A percentile compares a stretch with the other conserved stretches of the same genome.
These are phyloP conservation scores for Austroboletus festivus DNA, from an alignment of 768 basidiomycete genomes.

Conservation along the genomic window DNA sequence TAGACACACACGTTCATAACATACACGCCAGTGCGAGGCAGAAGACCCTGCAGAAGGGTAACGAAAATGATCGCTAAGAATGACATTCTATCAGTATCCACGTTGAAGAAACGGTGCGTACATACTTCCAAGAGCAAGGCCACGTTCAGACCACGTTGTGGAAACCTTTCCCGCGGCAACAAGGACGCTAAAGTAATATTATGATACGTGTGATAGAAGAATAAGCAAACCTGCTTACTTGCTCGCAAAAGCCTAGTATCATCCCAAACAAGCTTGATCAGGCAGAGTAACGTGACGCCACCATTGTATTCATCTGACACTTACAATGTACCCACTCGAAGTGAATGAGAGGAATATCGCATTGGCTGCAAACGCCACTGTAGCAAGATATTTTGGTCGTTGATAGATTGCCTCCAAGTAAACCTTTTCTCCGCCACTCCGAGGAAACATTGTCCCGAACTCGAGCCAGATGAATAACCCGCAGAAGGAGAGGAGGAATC, in stretches of 20 bases:
- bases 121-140: conserved; percentile 60
- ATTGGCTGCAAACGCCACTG: conserved; percentile 46
- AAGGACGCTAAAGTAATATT: conserved; percentile 39
- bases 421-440: conserved; percentile 62
- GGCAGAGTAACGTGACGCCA: neutral
- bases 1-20: conserved; percentile 50
- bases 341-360: conserved; percentile 45
- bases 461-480: conserved; percentile 64
- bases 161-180: conserved; percentile 40
- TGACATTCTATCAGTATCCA: neutral
- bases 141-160: conserved; percentile 50
- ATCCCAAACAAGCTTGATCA: too few species aligned
- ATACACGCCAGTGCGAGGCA: conserved; percentile 45
- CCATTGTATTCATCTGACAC: conserved; percentile 9
- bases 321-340: conserved; percentile 47
- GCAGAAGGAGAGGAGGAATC: conserved; percentile 55
- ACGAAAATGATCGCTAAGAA: conserved; percentile 47
- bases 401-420: conserved; percentile 56
- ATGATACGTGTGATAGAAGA: too few species aligned
- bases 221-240: conserved; percentile 20
- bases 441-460: conserved; percentile 60
- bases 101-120: conserved; percentile 2
- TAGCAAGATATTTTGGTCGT: conserved; percentile 45
- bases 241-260: conserved; percentile 33
- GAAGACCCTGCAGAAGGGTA: conserved; percentile 50